phyloP scores from a whole-genome alignment of 208 protist genomes.

The Phytomonas sp. region DNA sequence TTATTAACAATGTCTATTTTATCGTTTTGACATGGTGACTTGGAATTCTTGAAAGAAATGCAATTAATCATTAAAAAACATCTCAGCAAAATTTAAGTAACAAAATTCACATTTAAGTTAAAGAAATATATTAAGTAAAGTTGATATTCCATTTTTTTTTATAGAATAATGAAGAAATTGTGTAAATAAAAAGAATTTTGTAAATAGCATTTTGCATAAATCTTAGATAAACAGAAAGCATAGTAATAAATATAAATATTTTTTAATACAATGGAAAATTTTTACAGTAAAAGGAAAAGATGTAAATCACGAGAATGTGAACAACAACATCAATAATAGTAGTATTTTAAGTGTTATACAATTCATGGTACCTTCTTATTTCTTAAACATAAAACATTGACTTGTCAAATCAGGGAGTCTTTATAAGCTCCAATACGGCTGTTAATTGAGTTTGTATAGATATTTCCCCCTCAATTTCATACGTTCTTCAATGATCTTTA shows the following conservation, averaged over 20 bases:
- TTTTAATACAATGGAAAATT: neutral
- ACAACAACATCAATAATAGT: neutral
- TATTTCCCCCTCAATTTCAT: neutral
- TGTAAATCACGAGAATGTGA: neutral
- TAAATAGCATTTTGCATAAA: neutral
- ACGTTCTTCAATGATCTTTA: neutral
- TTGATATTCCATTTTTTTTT: neutral
- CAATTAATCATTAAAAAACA: conserved; percentile 15
- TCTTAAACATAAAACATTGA: neutral
- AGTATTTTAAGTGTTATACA: neutral
- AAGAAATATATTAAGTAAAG: conserved; percentile 4
- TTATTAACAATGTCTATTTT: neutral
- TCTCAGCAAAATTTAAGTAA: neutral
- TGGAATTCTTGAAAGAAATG: conserved; percentile 5
- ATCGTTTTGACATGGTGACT: neutral
- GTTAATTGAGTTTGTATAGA: neutral
- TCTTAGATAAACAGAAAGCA: neutral
- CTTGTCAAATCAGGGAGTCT: neutral
- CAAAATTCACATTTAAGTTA: conserved; percentile 17
- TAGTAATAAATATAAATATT: neutral
- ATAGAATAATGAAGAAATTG: conserved; percentile 2
- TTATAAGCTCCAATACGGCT: neutral
- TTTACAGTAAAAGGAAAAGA: neutral
- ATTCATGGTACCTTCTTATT: neutral
- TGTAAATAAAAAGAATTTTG: conserved; percentile 9